Evolutionary conservation across 192 early-diverging fungal species (phyloP), one percentile per base, ranked within the genome.

Genomic region (Neocallimastix lanati): DNA sequence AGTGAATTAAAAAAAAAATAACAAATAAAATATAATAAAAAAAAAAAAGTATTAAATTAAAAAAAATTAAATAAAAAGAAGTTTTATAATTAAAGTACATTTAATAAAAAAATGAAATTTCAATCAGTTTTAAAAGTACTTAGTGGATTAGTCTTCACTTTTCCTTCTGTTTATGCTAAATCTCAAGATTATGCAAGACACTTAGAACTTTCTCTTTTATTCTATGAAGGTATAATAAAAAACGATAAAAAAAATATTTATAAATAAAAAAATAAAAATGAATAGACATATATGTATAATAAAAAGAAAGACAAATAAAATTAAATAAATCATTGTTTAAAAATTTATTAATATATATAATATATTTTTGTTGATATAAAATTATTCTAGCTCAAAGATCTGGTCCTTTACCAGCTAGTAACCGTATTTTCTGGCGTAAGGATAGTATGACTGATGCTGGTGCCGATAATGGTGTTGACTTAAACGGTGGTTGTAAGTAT

Each of bases 401-500:
- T 67, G 50, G 50, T 67, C 50, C 50, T 9, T 67, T 67, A 67
- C 50, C 50, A 67, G 50, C 21, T 11, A 67, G 25, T 9, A 67
- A 67, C 50, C 50, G 50, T 67, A 88, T 82, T 29, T 11, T 36
- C 36, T 81, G 84, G 85, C 80, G 85, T 28, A 81, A 79, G n/a
- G 82, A 87, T 77, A 85, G 85, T 2, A 86, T 81, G 27, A 28
- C 85, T 78, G 67, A 35, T 14, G 86, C 86, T 80, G 86, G 86
- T 28, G 67, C 77, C 12, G 86, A 87, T 80, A 81, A 78, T 25
- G 79, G 80, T 15, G 0, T 86, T 36, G 84, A 87, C 67, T 78
- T 87, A 28, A 81, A 81, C 33, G 86, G 85, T 83, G 86, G 86
- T 4, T 87, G 86, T 78, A 86, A 67, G 50, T 67, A n/a, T 25